Base-by-base conservation (phyloP, 2,329 filamentous ascomycete genomes). In the Neopestalotiopsis sp. region DNA sequence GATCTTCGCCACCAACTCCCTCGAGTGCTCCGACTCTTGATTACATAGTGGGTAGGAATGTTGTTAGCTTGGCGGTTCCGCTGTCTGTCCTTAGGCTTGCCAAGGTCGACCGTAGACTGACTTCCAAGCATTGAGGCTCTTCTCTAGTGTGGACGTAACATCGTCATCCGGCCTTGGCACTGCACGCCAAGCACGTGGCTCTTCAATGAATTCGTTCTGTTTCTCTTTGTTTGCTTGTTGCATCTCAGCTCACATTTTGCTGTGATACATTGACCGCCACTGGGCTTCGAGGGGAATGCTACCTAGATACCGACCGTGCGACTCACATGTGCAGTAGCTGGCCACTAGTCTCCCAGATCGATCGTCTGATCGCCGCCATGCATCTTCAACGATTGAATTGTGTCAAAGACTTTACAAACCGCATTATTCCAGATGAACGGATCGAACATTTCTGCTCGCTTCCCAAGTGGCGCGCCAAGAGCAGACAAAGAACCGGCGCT, bases 131-230 rank as follows among this genome's bases (percentile, higher is more conserved):
- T 12, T 59, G 57, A 59, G 57, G 57, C 57, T 59, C 57, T 59
- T 34, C 13, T 59, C 24, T 30, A 59, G 45, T 52, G 17, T 52
- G 45, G 20, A 52, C 45, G 45, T 52, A 20, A 52, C 45, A 52
- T 52, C 20, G 45, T n/a, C 45, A n/a, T n/a, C 45, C 45, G 57
- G 20, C 4, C 57, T 59, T 59, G 57, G 57, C 57, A 59, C 57
- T 59, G 57, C 30, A 59, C 57, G 30, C 57, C 30, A 30, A 59
- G 57, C 20, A 59, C 24, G 57, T 28, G 28, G 28, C 57, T 14
- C 13, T 17, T 59, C 24, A 9, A 14, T 6, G 24, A 59, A 34
- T n/a, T 9, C n/a, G 45, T 52, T 7, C 17, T 17, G 17, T 20
- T n/a, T 52, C 17, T 52, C 6, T 52, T 17, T 52, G 45, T 20